Percentiles rank a stretch among this genome's conserved stretches.
Conservation (phyloP, 148 eudicot genomes). For the Rhododendron williamsianum region DNA sequence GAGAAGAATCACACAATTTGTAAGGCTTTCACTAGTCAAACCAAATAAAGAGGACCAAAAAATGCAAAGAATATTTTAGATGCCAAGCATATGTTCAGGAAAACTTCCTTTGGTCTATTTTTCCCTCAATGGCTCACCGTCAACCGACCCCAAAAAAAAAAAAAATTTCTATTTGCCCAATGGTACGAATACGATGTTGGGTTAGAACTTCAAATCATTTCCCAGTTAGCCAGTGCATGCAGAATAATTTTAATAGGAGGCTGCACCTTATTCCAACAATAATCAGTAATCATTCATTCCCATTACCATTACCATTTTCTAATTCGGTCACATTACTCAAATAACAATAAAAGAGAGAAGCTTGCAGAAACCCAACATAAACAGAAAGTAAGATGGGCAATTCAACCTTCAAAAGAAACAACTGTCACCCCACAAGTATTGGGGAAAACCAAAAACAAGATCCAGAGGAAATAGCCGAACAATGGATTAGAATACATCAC, state of each 20-base stretch:
- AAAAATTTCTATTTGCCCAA: not conserved
- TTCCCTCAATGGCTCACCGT: not conserved
- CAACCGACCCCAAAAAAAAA: not conserved
- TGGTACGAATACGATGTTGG: not conserved
- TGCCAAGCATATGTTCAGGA: not conserved
- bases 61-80: not conserved
- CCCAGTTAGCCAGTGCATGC: not conserved
- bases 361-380: not conserved
- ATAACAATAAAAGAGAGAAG: not conserved
- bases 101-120: not conserved
- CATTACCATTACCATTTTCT: not conserved
- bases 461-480: not conserved
- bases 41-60: not conserved
- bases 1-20: not conserved
- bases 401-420: constrained; percentile 2
- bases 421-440: not conserved
- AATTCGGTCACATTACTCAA: not conserved
- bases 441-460: not conserved
- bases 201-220: not conserved
- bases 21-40: not conserved
- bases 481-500: not conserved
- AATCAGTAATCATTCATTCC: not conserved
- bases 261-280: not conserved
- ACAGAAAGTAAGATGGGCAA: not conserved
- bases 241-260: not conserved